Base-by-base conservation (phyloP, 2,329 filamentous ascomycete species). In the Sarocladiaceae sp. region DNA sequence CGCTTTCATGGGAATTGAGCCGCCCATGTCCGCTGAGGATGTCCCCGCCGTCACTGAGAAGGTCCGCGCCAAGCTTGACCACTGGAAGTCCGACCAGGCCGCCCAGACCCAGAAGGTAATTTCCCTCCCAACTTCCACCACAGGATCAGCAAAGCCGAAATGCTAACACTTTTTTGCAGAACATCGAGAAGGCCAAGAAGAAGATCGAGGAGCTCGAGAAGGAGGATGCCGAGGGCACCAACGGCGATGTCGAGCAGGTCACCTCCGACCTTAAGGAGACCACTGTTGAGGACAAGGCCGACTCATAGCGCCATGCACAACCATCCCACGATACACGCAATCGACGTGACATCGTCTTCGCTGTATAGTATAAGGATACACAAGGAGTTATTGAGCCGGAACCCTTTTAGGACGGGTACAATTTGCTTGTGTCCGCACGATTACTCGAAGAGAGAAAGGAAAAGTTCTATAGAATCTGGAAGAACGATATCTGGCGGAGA, bases 141-240 rank as follows among this genome's bases (percentile, higher is more conserved):
- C 15, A 35, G 6, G 31, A 51, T 53, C 36, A 39, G 36, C 10
- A 8, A n/a, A 7, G 17, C 12, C 50, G 29, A 6, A 51, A 57
- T 59, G 54, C 64, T 73, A 64, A 73, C 55, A 7, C 26, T 7
- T 10, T 7, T 35, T 23, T 36, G 25, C 64, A 97, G 94, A 99
- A 99, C 78, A 87, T 97, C 56, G 89, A 90, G 58, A 96, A 97
- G 73, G 94, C 94, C 56, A 88, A 96, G 78, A 93, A 93, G 72
- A 91, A 97, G 71, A 95, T 99, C 57, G 90, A 92, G 67, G 85
- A 86, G 60, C 82, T 97, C 52, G 93, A 97, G 63, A 71, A 74
- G 51, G 74, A 71, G 56, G 77, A 77, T 57, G 71, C 71, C 57
- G 71, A 70, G 56, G 71, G 68, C 59, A 55, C 59, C 59, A 77